Percentiles rank a stretch among this genome's conserved stretches.
Evolutionary conservation across 192 early-diverging fungal species (phyloP).

Genomic region (Linnemannia elongata): DNA sequence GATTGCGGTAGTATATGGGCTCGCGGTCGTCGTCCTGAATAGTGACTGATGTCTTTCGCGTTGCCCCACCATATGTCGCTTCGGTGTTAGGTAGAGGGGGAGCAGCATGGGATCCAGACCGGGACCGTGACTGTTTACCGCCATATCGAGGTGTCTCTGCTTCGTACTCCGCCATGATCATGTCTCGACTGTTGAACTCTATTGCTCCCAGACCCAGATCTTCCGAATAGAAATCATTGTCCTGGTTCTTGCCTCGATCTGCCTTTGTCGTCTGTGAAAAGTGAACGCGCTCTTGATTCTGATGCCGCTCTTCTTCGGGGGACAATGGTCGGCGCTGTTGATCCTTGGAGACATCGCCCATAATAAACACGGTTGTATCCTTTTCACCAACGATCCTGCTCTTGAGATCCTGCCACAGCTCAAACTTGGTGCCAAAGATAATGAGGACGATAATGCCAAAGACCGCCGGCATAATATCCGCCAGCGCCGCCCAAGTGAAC

Average conservation of each 20-base stretch:
- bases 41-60: constrained; percentile 16
- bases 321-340: background rate
- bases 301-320: constrained; percentile 2
- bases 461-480: constrained; percentile 19
- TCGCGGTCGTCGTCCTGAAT: constrained; percentile 23
- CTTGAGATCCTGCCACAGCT: constrained; percentile 41
- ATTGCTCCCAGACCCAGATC: background rate
- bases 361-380: constrained; percentile 21
- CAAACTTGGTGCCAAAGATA: constrained; percentile 42
- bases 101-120: background rate
- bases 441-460: constrained; percentile 25
- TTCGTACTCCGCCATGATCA: background rate
- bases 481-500: constrained; percentile 31
- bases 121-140: constrained; percentile 12
- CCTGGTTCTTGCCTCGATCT: background rate
- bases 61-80: background rate
- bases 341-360: constrained; percentile 29
- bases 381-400: background rate
- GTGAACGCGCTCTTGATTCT: background rate
- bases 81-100: background rate
- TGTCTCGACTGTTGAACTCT: constrained; percentile 13
- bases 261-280: background rate
- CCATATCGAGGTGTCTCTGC: background rate
- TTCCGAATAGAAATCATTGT: constrained; percentile 12
- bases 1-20: constrained; percentile 27